Evolutionary conservation across 768 basidiomycete genomes (phyloP), one percentile per base, ranked within the genome.

Genomic region (Boletus tylopilopsis): DNA sequence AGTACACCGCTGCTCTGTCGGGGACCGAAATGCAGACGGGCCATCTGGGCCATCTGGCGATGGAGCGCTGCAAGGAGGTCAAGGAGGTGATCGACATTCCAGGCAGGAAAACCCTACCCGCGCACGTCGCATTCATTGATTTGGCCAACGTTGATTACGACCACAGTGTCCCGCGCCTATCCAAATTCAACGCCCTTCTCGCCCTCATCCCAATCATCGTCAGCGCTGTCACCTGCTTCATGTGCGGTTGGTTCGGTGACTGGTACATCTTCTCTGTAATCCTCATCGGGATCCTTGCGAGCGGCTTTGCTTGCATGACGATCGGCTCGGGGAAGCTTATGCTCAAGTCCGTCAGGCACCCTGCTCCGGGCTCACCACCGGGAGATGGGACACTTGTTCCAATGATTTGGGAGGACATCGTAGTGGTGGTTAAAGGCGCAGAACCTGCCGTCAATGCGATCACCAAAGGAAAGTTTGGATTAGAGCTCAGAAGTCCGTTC

Each of bases 201-300:
- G 54, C 59, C 19, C 23, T 57, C 40, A 21, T 70, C 23, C 64
- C 68, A 0, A 69, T 69, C 24, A 30, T 47, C 6, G 27, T 43
- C 39, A 69, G 67, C 53, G 2, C 62, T 13, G 54, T 12, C 10
- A 51, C 59, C 7, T 66, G 64, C 42, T 23, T 48, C 45, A 32
- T 56, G 37, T 67, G 68, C 34, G 63, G 53, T 3, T 24, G 60
- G 33, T 51, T 50, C 35, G 4, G 39, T 2, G 69, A 71, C 42
- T 71, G 67, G 66, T 68, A 51, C 36, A 67, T 54, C 43, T 64
- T 64, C 24, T 45, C 58, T 8, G 54, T 66, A 24, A 66, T 71
- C 41, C 24, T 65, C 0, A 24, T 70, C 4, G 70, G 69, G 10
- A 68, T 71, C 18, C 10, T 71, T 13, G 45, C 61, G 42, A 58